These are phyloP conservation scores for Xerocomellus chrysenteron DNA, from an alignment of 768 basidiomycete species.

Conservation along the genomic window DNA sequence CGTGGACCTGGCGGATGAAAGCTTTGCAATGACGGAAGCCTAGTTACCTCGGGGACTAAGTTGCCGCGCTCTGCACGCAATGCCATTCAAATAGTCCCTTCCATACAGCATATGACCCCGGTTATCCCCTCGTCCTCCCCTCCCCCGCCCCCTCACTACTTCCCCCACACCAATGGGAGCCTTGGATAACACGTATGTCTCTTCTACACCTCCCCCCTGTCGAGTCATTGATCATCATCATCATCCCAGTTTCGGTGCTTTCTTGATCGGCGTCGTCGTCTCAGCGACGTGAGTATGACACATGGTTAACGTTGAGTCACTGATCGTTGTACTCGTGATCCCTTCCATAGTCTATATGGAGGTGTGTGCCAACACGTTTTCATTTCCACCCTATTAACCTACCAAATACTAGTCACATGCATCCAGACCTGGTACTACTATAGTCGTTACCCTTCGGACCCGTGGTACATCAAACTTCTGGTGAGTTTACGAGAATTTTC, in stretches of 20 bases:
- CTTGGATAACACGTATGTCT: conserved; percentile 41
- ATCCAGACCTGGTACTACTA: conserved; percentile 61
- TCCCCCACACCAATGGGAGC: conserved; percentile 12
- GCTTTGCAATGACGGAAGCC: conserved; percentile 24
- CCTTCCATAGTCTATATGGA: conserved; percentile 47
- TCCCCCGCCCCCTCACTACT: neutral
- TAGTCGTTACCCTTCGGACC: conserved; percentile 47
- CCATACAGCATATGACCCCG: neutral
- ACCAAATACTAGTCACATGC: conserved; percentile 43
- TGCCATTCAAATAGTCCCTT: conserved; percentile 18
- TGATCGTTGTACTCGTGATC: neutral
- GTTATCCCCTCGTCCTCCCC: neutral
- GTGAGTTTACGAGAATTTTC: conserved; percentile 31
- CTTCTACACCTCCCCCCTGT: neutral
- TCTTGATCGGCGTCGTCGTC: conserved; percentile 52
- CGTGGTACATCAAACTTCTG: conserved; percentile 49
- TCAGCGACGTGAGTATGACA: conserved; percentile 47
- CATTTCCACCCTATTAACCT: conserved; percentile 6
- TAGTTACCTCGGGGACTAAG: conserved; percentile 13
- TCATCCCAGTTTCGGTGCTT: conserved; percentile 47
- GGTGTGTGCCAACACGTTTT: conserved; percentile 32
- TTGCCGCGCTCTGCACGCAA: conserved; percentile 10
- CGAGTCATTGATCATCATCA: conserved; percentile 5
- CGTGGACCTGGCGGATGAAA: conserved; percentile 24
- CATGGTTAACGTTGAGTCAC: conserved; percentile 2